Conservation (phyloP, 176 grass and related monocot genomes). For the Miscanthus lutarioriparius region DNA sequence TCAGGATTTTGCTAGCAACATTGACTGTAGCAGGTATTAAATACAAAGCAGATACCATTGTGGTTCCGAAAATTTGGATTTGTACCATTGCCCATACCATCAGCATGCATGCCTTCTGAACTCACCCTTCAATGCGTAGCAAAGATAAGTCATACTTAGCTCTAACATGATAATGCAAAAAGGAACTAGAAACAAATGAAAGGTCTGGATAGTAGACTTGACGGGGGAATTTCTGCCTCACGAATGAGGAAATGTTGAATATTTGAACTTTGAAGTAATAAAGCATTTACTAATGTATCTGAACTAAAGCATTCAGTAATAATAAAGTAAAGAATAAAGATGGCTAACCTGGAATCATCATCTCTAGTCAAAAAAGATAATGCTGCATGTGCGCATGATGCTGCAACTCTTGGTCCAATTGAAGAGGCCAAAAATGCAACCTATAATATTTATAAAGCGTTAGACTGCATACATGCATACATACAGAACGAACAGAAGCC, state of each 20-base stretch:
- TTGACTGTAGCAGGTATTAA: background rate
- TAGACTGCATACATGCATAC: slow-evolving; percentile 3
- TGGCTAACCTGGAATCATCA: slow-evolving; percentile 71
- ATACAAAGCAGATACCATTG: slow-evolving; percentile 51
- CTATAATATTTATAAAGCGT: slow-evolving; percentile 40
- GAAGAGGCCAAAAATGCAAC: slow-evolving; percentile 90
- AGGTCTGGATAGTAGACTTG: background rate
- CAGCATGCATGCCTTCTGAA: slow-evolving; percentile 58
- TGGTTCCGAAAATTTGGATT: slow-evolving; percentile 43
- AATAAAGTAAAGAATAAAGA: slow-evolving; percentile 8
- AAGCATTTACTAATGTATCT: slow-evolving; percentile 14
- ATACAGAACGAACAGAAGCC: slow-evolving; percentile 19
- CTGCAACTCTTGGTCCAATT: slow-evolving; percentile 95
- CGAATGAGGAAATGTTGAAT: background rate
- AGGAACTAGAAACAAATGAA: slow-evolving; percentile 11
- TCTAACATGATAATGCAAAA: slow-evolving; percentile 3
- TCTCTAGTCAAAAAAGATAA: slow-evolving; percentile 75
- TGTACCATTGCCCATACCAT: slow-evolving; percentile 48
- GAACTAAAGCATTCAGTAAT: slow-evolving; percentile 11
- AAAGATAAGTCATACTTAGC: slow-evolving; percentile 34
- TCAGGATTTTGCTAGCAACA: background rate
- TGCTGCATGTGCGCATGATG: slow-evolving; percentile 77
- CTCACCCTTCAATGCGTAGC: slow-evolving; percentile 50
- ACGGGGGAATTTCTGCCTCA: background rate
- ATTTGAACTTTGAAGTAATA: background rate